Percentiles rank a stretch among this genome's conserved stretches.
Evolutionary conservation across 164 flowering plant species (phyloP).

Genomic region (Houttuynia cordata): DNA sequence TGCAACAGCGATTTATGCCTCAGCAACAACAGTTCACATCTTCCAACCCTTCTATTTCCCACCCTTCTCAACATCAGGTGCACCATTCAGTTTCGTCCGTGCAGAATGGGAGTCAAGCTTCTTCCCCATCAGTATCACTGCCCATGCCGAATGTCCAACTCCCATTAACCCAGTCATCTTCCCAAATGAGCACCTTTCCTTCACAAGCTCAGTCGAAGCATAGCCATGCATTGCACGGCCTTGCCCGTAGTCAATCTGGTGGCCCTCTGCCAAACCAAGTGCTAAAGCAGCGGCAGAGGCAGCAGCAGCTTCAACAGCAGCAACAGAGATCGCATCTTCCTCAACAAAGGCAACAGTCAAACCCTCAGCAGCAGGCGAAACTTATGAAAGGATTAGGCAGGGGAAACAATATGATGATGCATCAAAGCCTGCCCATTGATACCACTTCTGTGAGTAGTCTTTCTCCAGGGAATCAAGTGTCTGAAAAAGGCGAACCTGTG

Average conservation of each 20-base stretch:
- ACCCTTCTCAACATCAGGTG: constrained; percentile 35
- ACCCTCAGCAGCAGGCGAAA: constrained; percentile 58
- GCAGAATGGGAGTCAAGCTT: constrained; percentile 37
- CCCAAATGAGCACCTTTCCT: constrained; percentile 43
- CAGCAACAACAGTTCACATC: constrained; percentile 30
- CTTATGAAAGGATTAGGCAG: constrained; percentile 58
- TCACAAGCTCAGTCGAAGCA: constrained; percentile 58
- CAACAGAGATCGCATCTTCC: constrained; percentile 48
- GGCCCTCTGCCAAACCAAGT: constrained; percentile 35
- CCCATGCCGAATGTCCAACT: constrained; percentile 24
- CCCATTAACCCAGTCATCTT: constrained; percentile 29
- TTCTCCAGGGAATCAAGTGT: constrained; percentile 37
- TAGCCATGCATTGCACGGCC: constrained; percentile 35
- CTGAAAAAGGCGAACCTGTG: constrained; percentile 53
- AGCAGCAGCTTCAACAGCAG: too few species aligned
- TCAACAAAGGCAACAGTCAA: constrained; percentile 51
- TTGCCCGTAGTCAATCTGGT: constrained; percentile 23
- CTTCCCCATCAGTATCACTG: constrained; percentile 15
- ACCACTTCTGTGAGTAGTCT: constrained; percentile 48
- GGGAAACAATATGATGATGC: constrained; percentile 35
- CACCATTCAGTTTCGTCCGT: constrained; percentile 49
- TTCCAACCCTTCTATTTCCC: constrained; percentile 32
- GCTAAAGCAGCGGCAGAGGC: constrained; percentile 56
- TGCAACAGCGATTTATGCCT: constrained; percentile 37
- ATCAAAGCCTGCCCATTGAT: constrained; percentile 45